Evolutionary conservation across 148 eudicot species (phyloP), one percentile per base, ranked within the genome.

Genomic region (Fagopyrum homotropicum): DNA sequence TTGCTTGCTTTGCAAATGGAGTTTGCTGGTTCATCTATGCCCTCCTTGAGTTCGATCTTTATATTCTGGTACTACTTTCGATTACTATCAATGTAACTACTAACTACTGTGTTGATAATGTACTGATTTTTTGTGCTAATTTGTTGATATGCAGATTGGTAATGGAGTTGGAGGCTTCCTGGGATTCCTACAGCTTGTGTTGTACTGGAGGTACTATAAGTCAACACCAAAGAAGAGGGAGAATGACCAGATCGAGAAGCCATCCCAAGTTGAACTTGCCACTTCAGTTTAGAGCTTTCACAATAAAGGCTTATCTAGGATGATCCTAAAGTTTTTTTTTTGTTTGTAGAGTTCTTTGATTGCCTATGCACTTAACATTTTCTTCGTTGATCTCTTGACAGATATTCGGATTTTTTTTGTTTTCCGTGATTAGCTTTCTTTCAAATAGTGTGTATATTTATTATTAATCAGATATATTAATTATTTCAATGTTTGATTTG

Each of bases 91-190:
- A 71, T 14, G 2, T 22, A 43, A 19, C 22, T 17, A n/a, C n/a
- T 22, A 43, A 19, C 22, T 17, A 22, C 26, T 22, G 26, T 30
- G 29, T 6, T 19, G 1, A 55, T 1, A 49, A 8, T 50, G 17
- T 29, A 30, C 61, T 55, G 9, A 73, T 11, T 22, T 46, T 2
- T 2, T 11, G 9, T 71, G 4, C 15, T 48, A n/a, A n/a, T 50
- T 51, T 50, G 46, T 7, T 51, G 43, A 5, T 4, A 52, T 55
- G 75, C 29, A 73, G 75, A 73, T 73, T 43, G 75, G 75, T 14
- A 73, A 73, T n/a, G 64, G 75, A 14, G 26, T 73, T 12, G 75
- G 75, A 54, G 75, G 48, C 14, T 1, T 73, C 1, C 46, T 54
- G 44, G 26, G 26, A 22, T 22, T 22, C 26, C 26, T 22, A 22